phyloP scores from a whole-genome alignment of 83 land plant genomes.

The Picea abies region DNA sequence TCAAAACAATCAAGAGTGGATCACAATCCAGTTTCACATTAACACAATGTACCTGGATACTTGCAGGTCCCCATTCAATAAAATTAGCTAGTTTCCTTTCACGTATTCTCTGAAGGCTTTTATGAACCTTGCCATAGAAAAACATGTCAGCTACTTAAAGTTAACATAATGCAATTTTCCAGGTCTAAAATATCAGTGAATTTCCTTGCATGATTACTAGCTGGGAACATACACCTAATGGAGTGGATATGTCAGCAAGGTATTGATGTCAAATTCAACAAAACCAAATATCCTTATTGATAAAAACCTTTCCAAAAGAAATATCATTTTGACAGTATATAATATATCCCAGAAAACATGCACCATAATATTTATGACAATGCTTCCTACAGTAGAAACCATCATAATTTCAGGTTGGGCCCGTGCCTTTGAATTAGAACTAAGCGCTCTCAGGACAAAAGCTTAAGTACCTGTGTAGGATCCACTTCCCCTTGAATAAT shows the following conservation, averaged over 20 bases:
- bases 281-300: neutral
- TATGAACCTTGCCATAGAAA: conserved; percentile 73
- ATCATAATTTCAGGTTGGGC: neutral
- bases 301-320: neutral
- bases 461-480: conserved; percentile 87
- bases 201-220: neutral
- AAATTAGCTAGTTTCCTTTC: conserved; percentile 99
- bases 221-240: neutral
- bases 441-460: neutral
- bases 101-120: conserved; percentile 97
- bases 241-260: neutral
- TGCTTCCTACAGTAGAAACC: neutral
- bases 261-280: neutral
- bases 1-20: neutral
- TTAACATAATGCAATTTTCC: neutral
- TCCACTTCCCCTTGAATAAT: conserved; percentile 99
- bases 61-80: conserved; percentile 99
- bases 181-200: neutral
- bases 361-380: neutral
- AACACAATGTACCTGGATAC: conserved; percentile 81
- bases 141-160: neutral
- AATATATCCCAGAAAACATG: neutral
- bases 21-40: neutral
- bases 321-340: neutral
- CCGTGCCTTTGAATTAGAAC: neutral